phyloP scores from a whole-genome alignment of 2,329 filamentous ascomycete species.

The Penicillium psychrosexuale region DNA sequence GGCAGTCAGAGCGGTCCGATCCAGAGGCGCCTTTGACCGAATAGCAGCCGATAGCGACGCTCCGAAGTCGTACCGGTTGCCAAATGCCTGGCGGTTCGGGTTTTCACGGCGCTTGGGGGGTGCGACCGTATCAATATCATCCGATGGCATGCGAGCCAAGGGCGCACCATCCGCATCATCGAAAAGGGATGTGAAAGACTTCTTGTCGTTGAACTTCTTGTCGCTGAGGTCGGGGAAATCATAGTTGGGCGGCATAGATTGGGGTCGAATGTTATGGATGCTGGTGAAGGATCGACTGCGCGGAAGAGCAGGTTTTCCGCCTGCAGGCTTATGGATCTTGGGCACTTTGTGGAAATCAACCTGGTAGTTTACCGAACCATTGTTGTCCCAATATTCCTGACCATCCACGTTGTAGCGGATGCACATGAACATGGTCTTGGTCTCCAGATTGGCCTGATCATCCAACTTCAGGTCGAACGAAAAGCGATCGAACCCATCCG shows the following conservation, averaged over 20 bases:
- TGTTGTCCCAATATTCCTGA: constrained; percentile 94
- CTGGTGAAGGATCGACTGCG: constrained; percentile 62
- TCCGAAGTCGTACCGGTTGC: constrained; percentile 92
- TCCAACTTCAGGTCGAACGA: constrained; percentile 91
- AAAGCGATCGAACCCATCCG: constrained; percentile 78
- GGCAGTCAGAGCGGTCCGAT: constrained; percentile 55
- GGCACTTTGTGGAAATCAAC: constrained; percentile 85
- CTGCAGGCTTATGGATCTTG: constrained; percentile 55
- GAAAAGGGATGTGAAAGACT: constrained; percentile 57
- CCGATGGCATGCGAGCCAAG: constrained; percentile 70
- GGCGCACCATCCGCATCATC: constrained; percentile 64
- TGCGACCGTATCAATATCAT: constrained; percentile 61
- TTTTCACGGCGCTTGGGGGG: constrained; percentile 46
- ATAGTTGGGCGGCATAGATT: constrained; percentile 58
- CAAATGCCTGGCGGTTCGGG: constrained; percentile 68
- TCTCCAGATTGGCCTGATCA: constrained; percentile 85
- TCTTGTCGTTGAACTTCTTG: constrained; percentile 54
- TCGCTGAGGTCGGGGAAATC: constrained; percentile 66
- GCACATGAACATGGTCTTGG: constrained; percentile 90
- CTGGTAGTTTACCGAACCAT: constrained; percentile 81
- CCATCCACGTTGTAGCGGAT: constrained; percentile 82
- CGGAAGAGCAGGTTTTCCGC: constrained; percentile 57
- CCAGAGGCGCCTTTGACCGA: constrained; percentile 62
- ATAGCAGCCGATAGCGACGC: constrained; percentile 85
- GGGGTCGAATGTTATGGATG: constrained; percentile 49